phyloP scores from a whole-genome alignment of 2,329 filamentous ascomycete species.

The Trichoderma citrinoviride region DNA sequence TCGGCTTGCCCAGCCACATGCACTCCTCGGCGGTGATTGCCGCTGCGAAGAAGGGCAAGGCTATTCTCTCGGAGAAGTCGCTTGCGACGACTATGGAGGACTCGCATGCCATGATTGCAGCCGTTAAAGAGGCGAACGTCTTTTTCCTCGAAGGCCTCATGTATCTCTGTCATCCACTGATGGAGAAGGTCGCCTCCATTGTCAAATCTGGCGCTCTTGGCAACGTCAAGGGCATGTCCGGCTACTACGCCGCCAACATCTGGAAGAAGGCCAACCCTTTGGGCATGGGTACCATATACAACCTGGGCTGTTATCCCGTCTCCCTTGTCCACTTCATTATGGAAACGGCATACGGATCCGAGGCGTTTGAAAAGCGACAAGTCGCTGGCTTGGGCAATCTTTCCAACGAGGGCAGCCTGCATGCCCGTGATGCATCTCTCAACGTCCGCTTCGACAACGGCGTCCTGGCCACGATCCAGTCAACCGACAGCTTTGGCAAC shows the following conservation, averaged over 20 bases:
- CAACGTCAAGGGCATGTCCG: conserved; percentile 26
- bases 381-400: conserved; percentile 28
- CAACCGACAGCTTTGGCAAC: conserved; percentile 31
- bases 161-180: conserved; percentile 31
- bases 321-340: conserved; percentile 30
- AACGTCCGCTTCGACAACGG: conserved; percentile 28
- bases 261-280: conserved; percentile 31
- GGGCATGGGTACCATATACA: conserved; percentile 33
- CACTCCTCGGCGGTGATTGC: conserved; percentile 30
- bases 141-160: conserved; percentile 33
- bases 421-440: conserved; percentile 28
- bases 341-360: conserved; percentile 27
- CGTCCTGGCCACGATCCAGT: conserved; percentile 29
- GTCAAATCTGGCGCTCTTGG: conserved; percentile 27
- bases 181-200: conserved; percentile 28
- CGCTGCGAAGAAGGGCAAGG: conserved; percentile 28
- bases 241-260: conserved; percentile 32
- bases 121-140: conserved; percentile 25
- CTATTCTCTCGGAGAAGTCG: conserved; percentile 32
- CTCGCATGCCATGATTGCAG: conserved; percentile 27
- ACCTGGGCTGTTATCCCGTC: conserved; percentile 32
- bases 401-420: conserved; percentile 25
- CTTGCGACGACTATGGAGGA: conserved; percentile 31
- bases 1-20: conserved; percentile 31
- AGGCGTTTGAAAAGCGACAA: conserved; percentile 25